Evolutionary conservation across 176 grass and related monocot species (phyloP), one percentile per base, ranked within the genome.

Genomic region (Rhynchospora tenuis): DNA sequence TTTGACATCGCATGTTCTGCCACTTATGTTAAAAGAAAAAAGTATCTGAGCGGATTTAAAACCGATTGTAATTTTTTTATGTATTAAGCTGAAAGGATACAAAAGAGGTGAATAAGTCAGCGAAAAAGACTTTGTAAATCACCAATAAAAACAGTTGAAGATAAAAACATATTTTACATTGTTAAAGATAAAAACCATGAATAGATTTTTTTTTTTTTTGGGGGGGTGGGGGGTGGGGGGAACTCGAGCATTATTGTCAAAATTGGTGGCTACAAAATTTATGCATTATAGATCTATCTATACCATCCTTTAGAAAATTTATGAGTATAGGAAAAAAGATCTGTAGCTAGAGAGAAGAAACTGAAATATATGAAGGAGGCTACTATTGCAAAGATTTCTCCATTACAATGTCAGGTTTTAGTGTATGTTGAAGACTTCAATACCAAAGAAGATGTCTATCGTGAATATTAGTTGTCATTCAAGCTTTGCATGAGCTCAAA

Each of bases 401-500:
- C 64, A 7, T 16, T 65, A 15, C n/a, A n/a, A n/a, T n/a, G 19
- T 65, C 63, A 73, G 45, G 23, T n/a, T 72, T 3, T 48, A 24
- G 43, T 48, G 44, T 24, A 75, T 11, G 5, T 44, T 24, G 69
- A 75, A 14, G 6, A 77, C 45, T 22, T 75, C 57, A 13, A 42
- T 3, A 38, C 33, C 57, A 22, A 65, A 58, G 14, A 9, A 19
- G 24, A 65, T 46, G 38, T 67, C 56, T 24, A 62, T 38, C 82
- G 31, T 64, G 26, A 62, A 66, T 65, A 71, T 57, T 80, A 83
- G 51, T 64, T 48, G 14, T 98, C 91, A 43, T 84, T 93, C 4
- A 85, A 22, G 44, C 74, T 86, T 68, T 95, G 95, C 95, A 94
- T 93, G 66, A 98, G 84, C 87, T 95, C 95, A 77, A 93, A 95